Evolutionary conservation across 495 filamentous ascomycete species (phyloP).

Genomic region (Platismatia glauca): DNA sequence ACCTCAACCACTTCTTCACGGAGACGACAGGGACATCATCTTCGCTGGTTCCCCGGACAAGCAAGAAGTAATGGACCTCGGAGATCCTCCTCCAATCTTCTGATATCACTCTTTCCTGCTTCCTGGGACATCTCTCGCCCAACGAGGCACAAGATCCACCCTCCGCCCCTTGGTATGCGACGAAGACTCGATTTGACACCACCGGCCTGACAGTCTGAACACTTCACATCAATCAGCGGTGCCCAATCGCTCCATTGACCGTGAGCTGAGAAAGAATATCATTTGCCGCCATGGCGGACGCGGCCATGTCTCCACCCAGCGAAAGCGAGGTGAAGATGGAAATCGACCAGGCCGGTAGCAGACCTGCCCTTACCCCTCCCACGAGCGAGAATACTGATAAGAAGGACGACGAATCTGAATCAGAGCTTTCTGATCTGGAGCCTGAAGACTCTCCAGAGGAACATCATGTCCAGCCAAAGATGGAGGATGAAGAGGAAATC

Average conservation of each 20-base stretch:
- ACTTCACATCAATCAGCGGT: background rate
- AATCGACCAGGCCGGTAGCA: constrained; percentile 14
- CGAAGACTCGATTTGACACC: constrained; percentile 8
- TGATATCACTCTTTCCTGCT: background rate
- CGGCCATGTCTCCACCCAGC: constrained; percentile 19
- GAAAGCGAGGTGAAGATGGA: constrained; percentile 23
- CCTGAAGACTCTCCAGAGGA: constrained; percentile 26
- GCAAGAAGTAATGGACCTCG: background rate
- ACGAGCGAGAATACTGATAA: constrained; percentile 26
- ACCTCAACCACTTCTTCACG: background rate
- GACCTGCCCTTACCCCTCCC: constrained; percentile 27
- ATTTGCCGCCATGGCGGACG: constrained; percentile 10
- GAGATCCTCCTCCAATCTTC: background rate
- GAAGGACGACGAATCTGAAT: constrained; percentile 25
- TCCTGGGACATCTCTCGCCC: background rate
- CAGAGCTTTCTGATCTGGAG: constrained; percentile 32
- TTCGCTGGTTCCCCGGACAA: background rate
- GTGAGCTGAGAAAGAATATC: background rate
- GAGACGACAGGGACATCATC: background rate
- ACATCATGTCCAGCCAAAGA: constrained; percentile 4
- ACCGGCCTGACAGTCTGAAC: background rate
- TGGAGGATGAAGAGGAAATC: constrained; percentile 57
- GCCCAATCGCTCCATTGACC: background rate
- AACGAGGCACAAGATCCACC: background rate
- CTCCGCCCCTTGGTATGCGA: constrained; percentile 8